These are phyloP conservation scores for Lagenidium sp. DNA, from an alignment of 352 stramenopile genomes.

Conservation along the genomic window DNA sequence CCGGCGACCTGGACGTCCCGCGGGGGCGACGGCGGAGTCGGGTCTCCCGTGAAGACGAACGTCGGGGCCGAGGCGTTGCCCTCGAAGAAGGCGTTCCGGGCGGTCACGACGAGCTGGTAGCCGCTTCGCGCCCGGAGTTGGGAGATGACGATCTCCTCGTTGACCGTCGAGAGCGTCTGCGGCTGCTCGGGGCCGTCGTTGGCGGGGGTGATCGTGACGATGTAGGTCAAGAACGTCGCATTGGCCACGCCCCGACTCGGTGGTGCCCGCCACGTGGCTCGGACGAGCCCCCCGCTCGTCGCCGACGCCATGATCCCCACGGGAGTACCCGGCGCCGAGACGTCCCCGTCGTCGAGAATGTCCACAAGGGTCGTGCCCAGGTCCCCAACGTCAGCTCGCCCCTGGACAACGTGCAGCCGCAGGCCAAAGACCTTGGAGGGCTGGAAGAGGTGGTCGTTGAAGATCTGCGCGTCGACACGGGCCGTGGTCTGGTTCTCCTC, in stretches of 20 bases:
- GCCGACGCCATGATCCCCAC: constrained; percentile 6
- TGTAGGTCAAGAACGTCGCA: constrained; percentile 20
- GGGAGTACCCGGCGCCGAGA: constrained; percentile 21
- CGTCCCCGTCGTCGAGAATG: constrained; percentile 44
- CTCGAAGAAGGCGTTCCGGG: constrained; percentile 13
- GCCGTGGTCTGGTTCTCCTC: too few species aligned
- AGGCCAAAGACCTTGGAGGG: constrained; percentile 27
- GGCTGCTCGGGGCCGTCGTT: constrained; percentile 6
- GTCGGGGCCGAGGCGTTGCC: constrained; percentile 10
- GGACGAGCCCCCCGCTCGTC: constrained; percentile 21
- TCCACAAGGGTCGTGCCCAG: constrained; percentile 12
- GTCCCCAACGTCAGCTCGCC: constrained; percentile 16
- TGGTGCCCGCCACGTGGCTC: constrained; percentile 20
- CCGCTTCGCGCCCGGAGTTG: constrained; percentile 16
- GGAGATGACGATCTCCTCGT: constrained; percentile 10
- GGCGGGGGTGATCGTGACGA: constrained; percentile 12
- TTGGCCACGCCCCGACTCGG: constrained; percentile 22
- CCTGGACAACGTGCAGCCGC: constrained; percentile 11
- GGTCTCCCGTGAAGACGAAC: constrained; percentile 11
- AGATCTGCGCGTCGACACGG: too few species aligned
- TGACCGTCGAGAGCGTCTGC: constrained; percentile 6
- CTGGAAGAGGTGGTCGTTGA: constrained; percentile 37
- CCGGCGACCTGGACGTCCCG: constrained; percentile 13
- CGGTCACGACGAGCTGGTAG: constrained; percentile 23
- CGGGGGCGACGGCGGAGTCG: constrained; percentile 21